phyloP scores from a whole-genome alignment of 164 flowering plant genomes.

The Liriodendron chinense region DNA sequence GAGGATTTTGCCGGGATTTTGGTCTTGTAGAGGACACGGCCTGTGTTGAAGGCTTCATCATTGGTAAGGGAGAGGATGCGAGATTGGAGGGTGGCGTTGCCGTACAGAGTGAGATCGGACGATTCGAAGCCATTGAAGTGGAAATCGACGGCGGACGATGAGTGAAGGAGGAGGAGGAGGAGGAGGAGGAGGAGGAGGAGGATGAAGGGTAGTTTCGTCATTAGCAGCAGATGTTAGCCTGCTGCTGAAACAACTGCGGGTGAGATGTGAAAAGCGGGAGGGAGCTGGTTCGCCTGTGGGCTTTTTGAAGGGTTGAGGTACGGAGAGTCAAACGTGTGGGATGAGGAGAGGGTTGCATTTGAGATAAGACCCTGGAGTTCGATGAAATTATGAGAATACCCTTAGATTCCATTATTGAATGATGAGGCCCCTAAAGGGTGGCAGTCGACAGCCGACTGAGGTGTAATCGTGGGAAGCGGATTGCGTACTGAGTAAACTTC shows the following conservation, averaged over 20 bases:
- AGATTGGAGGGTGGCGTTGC: slow-evolving; percentile 21
- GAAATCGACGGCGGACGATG: slow-evolving; percentile 20
- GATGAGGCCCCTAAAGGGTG: too few species aligned
- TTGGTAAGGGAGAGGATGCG: slow-evolving; percentile 26
- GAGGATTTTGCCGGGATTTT: slow-evolving; percentile 25
- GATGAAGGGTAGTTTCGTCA: slow-evolving; percentile 1
- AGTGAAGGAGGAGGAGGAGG: slow-evolving; percentile 6
- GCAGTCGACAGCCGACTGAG: too few species aligned
- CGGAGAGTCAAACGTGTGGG: too few species aligned
- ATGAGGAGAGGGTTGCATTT: background rate
- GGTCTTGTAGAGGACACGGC: slow-evolving; percentile 28
- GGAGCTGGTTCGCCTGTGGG: background rate
- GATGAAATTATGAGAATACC: too few species aligned
- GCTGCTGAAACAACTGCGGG: background rate
- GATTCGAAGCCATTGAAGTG: slow-evolving; percentile 31
- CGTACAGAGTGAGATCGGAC: slow-evolving; percentile 14
- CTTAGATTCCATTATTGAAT: too few species aligned
- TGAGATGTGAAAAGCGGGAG: background rate
- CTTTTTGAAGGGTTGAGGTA: background rate
- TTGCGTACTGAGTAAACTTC: too few species aligned
- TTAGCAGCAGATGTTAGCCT: background rate
- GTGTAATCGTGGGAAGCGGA: too few species aligned
- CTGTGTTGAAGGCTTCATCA: slow-evolving; percentile 21
- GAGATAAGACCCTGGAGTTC: too few species aligned
- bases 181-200: slow-evolving; percentile 7